Evolutionary conservation across 2,329 filamentous ascomycete genomes (phyloP).

Genomic region (Pestalotiopsis sp.): DNA sequence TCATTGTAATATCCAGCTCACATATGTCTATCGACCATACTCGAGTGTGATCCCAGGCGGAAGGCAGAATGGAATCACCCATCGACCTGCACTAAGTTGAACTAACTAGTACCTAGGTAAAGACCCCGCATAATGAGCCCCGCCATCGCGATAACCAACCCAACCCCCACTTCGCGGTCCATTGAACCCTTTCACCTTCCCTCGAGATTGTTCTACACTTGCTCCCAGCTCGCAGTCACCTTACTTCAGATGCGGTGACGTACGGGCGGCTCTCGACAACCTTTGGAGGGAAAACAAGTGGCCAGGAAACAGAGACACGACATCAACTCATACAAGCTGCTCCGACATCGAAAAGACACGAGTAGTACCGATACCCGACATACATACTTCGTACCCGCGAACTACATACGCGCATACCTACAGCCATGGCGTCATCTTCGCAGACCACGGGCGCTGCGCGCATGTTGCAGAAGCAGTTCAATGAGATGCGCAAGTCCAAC

Average conservation of each 20-base stretch:
- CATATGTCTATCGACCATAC: background rate
- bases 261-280: background rate
- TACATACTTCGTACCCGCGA: background rate
- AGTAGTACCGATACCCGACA: background rate
- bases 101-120: background rate
- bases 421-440: slow-evolving; percentile 40
- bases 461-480: slow-evolving; percentile 83
- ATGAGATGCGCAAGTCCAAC: slow-evolving; percentile 89
- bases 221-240: background rate
- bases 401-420: background rate
- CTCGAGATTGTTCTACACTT: background rate
- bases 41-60: background rate
- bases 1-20: too few relatives aligned
- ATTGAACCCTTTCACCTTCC: background rate
- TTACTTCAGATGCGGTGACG: background rate
- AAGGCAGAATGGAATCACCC: background rate
- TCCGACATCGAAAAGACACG: too few relatives aligned
- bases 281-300: background rate
- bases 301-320: background rate
- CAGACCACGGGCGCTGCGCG: slow-evolving; percentile 63
- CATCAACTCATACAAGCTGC: background rate
- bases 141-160: background rate
- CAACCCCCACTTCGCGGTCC: background rate
- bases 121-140: background rate
- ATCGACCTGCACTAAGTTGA: background rate